A percentile compares a stretch with the other conserved stretches of the same genome.
Evolutionary conservation across 2,329 filamentous ascomycete species (phyloP).

Genomic region (Zasmidium citrigriseum): DNA sequence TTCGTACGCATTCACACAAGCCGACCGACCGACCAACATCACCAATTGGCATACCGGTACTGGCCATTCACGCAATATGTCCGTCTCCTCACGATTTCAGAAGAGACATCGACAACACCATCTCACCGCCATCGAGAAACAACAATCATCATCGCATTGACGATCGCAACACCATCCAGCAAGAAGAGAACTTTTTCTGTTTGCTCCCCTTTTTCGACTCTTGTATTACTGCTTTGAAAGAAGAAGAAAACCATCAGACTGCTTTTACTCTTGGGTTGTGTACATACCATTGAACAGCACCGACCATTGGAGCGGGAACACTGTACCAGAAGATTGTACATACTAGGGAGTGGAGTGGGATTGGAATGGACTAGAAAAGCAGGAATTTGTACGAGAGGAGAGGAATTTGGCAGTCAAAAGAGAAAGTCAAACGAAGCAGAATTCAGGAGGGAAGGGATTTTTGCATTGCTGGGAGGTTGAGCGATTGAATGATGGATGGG

Average conservation of each 20-base stretch:
- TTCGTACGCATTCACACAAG: conserved; percentile 6
- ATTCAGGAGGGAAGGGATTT: no score
- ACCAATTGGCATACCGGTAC: conserved; percentile 15
- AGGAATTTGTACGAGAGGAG: no score
- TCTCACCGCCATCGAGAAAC: conserved; percentile 18
- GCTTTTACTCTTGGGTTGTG: conserved; percentile 7
- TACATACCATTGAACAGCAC: conserved; percentile 10
- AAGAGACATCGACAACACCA: conserved; percentile 22
- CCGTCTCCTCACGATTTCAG: conserved; percentile 20
- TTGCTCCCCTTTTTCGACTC: neutral
- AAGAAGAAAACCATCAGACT: neutral
- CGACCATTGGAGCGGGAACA: neutral
- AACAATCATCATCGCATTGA: conserved; percentile 9
- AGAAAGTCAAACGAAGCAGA: no score
- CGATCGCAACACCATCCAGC: neutral
- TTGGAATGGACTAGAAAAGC: neutral
- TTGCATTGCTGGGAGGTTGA: no score
- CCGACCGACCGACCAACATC: conserved; percentile 16
- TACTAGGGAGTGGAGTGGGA: neutral
- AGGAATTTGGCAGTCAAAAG: no score
- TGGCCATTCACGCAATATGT: conserved; percentile 19
- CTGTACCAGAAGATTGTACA: conserved; percentile 14
- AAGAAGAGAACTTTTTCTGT: neutral
- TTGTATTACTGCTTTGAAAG: conserved; percentile 4
- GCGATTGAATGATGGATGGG: neutral